A percentile compares a stretch with the other conserved stretches of the same genome.
These are phyloP conservation scores for Trichoderma endophyticum DNA, from an alignment of 2,329 filamentous ascomycete genomes.

Conservation along the genomic window DNA sequence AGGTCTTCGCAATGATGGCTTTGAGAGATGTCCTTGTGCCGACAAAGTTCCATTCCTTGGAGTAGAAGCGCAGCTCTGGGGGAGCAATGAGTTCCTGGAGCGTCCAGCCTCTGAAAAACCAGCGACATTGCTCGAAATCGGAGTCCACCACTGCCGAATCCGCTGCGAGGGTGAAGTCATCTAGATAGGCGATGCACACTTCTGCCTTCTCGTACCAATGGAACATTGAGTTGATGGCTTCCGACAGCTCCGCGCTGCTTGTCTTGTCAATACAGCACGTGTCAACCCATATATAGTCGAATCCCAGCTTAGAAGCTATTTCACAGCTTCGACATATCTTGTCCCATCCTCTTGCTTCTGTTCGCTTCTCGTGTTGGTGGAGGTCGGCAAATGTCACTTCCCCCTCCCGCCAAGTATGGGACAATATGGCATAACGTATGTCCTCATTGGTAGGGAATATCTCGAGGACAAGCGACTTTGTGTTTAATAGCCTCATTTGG, in stretches of 20 bases:
- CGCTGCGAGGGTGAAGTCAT: constrained; percentile 21
- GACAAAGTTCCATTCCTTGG: constrained; percentile 23
- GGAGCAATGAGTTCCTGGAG: constrained; percentile 32
- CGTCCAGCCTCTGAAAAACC: constrained; percentile 31
- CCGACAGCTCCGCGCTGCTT: constrained; percentile 32
- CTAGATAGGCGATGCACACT: constrained; percentile 28
- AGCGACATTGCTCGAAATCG: constrained; percentile 22
- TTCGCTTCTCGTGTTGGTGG: not conserved
- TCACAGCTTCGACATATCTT: constrained; percentile 26
- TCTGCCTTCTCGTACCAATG: constrained; percentile 30
- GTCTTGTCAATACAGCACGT: constrained; percentile 34
- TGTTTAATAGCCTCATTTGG: constrained; percentile 28
- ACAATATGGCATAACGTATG: constrained; percentile 28
- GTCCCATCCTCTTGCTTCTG: constrained; percentile 5
- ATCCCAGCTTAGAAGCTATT: constrained; percentile 20
- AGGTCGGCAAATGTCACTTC: constrained; percentile 26
- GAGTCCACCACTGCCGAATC: constrained; percentile 4
- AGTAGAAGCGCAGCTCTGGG: constrained; percentile 26
- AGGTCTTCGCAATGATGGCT: constrained; percentile 20
- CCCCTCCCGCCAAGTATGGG: constrained; percentile 28
- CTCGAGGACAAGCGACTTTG: constrained; percentile 23
- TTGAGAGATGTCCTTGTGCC: constrained; percentile 24
- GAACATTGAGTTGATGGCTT: constrained; percentile 35
- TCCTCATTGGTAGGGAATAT: constrained; percentile 22
- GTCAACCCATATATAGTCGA: constrained; percentile 31